These are phyloP conservation scores for Talaromyces sp. DNA, from an alignment of 2,329 filamentous ascomycete genomes.

Conservation along the genomic window DNA sequence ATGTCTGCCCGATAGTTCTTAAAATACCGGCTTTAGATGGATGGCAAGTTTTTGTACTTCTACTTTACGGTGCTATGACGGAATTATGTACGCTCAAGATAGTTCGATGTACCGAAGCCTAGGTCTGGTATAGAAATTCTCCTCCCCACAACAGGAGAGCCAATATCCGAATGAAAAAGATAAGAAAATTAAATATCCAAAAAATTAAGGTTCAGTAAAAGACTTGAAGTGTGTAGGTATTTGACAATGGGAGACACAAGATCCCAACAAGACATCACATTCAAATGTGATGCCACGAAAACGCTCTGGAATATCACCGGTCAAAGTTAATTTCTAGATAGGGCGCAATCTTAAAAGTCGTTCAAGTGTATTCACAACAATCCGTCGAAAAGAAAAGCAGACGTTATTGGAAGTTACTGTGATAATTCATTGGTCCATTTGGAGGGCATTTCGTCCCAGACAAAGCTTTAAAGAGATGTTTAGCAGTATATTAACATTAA, in stretches of 20 bases:
- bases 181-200: not conserved
- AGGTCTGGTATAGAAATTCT: not conserved
- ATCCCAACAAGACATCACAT: not conserved
- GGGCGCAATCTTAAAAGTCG: not conserved
- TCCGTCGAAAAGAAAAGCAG: not conserved
- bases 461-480: not conserved
- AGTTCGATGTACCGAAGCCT: not conserved
- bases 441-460: not conserved
- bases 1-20: not conserved
- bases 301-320: not conserved
- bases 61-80: not conserved
- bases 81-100: not conserved
- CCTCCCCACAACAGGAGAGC: not conserved
- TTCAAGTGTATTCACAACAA: not conserved
- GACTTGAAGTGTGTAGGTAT: not conserved
- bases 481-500: not conserved
- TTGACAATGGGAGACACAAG: not conserved
- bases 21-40: not conserved
- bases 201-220: not conserved
- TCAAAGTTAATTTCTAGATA: not conserved
- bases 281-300: not conserved
- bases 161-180: not conserved
- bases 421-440: not conserved
- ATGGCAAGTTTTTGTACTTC: not conserved
- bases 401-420: not conserved